Conservation (phyloP, 208 protist species). For the Wallacemonas sp. region DNA sequence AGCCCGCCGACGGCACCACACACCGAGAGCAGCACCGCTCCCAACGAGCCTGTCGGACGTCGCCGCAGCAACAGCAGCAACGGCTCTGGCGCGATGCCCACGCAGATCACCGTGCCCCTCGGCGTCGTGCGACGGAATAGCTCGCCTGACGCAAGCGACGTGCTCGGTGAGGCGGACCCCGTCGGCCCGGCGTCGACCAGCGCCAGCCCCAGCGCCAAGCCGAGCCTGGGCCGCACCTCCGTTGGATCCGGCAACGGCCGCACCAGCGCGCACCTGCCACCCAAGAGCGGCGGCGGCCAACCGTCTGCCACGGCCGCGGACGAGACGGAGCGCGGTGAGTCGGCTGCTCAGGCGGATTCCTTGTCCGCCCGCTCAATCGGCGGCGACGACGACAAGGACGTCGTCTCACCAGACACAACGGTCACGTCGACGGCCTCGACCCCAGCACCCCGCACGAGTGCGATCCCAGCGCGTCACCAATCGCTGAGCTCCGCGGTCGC, state of each 20-base stretch:
- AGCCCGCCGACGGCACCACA: not conserved
- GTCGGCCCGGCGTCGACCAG: no score
- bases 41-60: not conserved
- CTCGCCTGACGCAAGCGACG: no score
- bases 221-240: not conserved
- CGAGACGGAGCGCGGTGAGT: not conserved
- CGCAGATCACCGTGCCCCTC: not conserved
- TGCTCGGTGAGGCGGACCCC: no score
- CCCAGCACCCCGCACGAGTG: not conserved
- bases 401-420: not conserved
- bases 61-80: conserved; percentile 5
- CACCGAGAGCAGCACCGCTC: not conserved
- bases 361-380: conserved; percentile 1
- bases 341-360: not conserved
- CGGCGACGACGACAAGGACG: not conserved
- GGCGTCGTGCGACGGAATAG: not conserved
- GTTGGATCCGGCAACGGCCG: conserved; percentile 2
- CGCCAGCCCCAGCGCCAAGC: conserved; percentile 5
- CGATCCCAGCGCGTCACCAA: conserved; percentile 9
- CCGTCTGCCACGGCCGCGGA: not conserved
- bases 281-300: not conserved
- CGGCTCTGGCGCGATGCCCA: not conserved
- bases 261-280: conserved; percentile 1
- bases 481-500: conserved; percentile 8
- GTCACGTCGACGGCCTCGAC: not conserved